A percentile compares a stretch with the other conserved stretches of the same genome.
Conservation (phyloP, 371 early-diverging fungal genomes). For the Haplosporangium sp. region DNA sequence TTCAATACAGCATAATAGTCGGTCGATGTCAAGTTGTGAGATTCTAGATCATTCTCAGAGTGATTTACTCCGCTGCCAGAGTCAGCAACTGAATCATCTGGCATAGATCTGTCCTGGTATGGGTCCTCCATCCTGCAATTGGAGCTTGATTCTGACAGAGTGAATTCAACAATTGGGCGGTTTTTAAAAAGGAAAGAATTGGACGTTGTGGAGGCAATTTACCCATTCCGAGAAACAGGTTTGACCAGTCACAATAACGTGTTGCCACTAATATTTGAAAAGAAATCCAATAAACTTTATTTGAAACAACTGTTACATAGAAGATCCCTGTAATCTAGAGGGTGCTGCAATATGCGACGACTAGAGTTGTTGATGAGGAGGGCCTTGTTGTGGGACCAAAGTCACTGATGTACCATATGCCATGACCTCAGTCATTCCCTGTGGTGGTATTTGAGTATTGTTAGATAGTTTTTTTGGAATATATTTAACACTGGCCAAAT, state of each 20-base stretch:
- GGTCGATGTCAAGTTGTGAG: slow-evolving; percentile 57
- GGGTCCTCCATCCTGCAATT: slow-evolving; percentile 59
- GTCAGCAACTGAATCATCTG: slow-evolving; percentile 33
- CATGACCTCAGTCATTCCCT: slow-evolving; percentile 56
- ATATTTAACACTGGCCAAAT: too few species aligned
- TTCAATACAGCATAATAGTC: slow-evolving; percentile 91
- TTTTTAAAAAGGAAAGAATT: not conserved
- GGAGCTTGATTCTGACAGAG: not conserved
- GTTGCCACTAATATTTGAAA: not conserved
- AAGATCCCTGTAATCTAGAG: not conserved
- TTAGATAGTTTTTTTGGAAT: not conserved
- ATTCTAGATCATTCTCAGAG: slow-evolving; percentile 57
- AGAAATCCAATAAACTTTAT: too few species aligned
- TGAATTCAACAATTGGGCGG: not conserved
- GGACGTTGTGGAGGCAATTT: not conserved
- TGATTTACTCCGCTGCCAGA: slow-evolving; percentile 28
- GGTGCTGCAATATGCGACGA: slow-evolving; percentile 5
- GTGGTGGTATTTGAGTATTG: not conserved
- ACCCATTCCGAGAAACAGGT: not conserved
- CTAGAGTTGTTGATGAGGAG: slow-evolving; percentile 4
- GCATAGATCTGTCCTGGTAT: slow-evolving; percentile 61
- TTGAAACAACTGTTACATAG: too few species aligned
- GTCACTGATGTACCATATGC: slow-evolving; percentile 52
- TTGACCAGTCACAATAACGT: not conserved
- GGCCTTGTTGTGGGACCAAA: slow-evolving; percentile 20